Evolutionary conservation across 2,329 filamentous ascomycete species (phyloP).

Genomic region (Cercospora zeae-maydis): DNA sequence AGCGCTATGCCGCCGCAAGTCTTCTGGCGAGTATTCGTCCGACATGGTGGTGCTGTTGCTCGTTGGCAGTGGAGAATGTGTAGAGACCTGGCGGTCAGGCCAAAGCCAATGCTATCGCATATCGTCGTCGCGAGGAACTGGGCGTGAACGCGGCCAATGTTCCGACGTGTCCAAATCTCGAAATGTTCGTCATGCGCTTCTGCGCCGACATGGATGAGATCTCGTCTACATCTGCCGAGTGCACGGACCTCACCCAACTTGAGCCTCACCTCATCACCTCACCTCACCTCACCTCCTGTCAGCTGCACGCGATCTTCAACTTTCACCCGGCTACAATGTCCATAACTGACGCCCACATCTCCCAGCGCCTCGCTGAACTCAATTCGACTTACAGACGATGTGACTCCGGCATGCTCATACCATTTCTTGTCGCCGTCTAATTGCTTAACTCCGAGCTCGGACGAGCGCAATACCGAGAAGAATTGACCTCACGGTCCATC

Average conservation of each 20-base stretch:
- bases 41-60: constrained; percentile 12
- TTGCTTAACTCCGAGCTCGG: constrained; percentile 6
- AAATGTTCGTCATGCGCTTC: constrained; percentile 3
- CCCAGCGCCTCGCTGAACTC: background rate
- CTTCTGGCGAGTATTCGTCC: constrained; percentile 23
- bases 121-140: background rate
- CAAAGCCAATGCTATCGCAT: constrained; percentile 8
- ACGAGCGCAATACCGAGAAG: constrained; percentile 4
- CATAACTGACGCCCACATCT: background rate
- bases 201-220: constrained; percentile 1
- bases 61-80: background rate
- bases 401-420: background rate
- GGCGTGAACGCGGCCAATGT: background rate
- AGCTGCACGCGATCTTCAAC: no score
- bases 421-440: background rate
- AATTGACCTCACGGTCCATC: background rate
- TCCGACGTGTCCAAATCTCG: background rate
- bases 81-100: background rate
- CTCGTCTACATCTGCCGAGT: background rate
- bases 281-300: background rate
- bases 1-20: constrained; percentile 24
- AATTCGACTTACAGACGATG: background rate
- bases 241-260: background rate
- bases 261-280: background rate
- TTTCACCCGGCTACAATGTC: background rate